phyloP scores from a whole-genome alignment of 2,329 filamentous ascomycete genomes.

The Dactylellina cionopaga region DNA sequence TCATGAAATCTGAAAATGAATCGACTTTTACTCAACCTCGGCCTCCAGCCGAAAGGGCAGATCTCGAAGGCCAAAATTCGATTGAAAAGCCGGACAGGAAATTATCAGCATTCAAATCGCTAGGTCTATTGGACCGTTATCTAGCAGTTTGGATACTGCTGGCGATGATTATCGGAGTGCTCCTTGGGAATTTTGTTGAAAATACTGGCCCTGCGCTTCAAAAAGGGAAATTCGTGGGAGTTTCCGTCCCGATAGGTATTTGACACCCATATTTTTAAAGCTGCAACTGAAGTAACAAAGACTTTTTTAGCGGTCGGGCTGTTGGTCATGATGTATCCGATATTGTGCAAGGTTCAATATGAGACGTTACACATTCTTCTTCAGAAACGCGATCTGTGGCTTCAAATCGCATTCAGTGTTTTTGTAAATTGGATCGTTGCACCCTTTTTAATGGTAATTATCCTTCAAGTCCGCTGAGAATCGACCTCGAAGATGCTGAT shows the following conservation, averaged over 20 bases:
- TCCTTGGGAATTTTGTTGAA: constrained; percentile 79
- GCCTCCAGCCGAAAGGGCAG: no score
- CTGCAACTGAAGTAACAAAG: not conserved
- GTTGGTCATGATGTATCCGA: constrained; percentile 94
- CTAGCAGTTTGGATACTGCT: constrained; percentile 79
- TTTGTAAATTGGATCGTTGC: constrained; percentile 85
- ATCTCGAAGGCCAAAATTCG: no score
- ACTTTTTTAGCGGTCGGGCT: constrained; percentile 71
- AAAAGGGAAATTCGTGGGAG: constrained; percentile 76
- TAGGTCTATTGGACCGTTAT: constrained; percentile 71
- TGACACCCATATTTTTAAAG: not conserved
- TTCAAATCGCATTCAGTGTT: constrained; percentile 80
- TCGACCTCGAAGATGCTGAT: not conserved
- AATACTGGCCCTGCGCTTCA: constrained; percentile 71
- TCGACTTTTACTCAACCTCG: no score
- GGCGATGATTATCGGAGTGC: constrained; percentile 78
- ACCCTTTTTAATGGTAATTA: constrained; percentile 78
- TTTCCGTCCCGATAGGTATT: constrained; percentile 73
- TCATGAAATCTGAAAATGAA: no score
- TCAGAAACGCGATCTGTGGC: constrained; percentile 72
- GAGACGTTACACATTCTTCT: constrained; percentile 78
- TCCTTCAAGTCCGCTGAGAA: not conserved
- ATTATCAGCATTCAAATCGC: constrained; percentile 65
- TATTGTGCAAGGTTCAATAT: constrained; percentile 84
- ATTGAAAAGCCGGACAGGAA: not conserved